Evolutionary conservation across 2,329 filamentous ascomycete genomes (phyloP).

Genomic region (Hypoxylon sp.): DNA sequence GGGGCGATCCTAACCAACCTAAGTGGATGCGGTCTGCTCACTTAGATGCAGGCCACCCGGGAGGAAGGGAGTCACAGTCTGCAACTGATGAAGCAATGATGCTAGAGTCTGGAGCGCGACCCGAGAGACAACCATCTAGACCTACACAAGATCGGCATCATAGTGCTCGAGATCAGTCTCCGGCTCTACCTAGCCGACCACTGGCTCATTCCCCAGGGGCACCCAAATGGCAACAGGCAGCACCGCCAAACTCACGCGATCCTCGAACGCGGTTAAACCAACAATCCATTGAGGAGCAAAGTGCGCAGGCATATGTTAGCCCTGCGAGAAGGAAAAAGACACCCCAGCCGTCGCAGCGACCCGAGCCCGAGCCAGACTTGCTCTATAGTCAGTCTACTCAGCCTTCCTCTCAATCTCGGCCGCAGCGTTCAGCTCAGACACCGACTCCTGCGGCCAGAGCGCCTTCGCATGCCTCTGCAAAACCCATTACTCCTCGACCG

Average conservation of each 20-base stretch:
- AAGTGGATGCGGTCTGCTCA: constrained; percentile 92
- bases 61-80: constrained; percentile 47
- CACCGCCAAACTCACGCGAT: constrained; percentile 54
- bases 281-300: constrained; percentile 80
- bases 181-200: constrained; percentile 54
- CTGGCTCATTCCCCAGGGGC: constrained; percentile 53
- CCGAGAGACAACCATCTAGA: constrained; percentile 54
- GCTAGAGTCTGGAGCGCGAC: constrained; percentile 72
- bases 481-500: constrained; percentile 55
- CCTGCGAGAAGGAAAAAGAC: constrained; percentile 80
- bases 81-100: constrained; percentile 79
- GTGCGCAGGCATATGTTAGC: constrained; percentile 84
- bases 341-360: constrained; percentile 55
- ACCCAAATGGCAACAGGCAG: constrained; percentile 67
- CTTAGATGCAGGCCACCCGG: constrained; percentile 50
- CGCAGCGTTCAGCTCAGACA: constrained; percentile 43
- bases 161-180: constrained; percentile 58
- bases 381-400: constrained; percentile 62
- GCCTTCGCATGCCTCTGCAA: constrained; percentile 52
- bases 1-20: constrained; percentile 80
- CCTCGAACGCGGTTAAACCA: constrained; percentile 71
- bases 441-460: constrained; percentile 49
- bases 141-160: constrained; percentile 39
- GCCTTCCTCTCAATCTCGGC: constrained; percentile 36
- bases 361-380: constrained; percentile 66